A percentile compares a stretch with the other conserved stretches of the same genome.
Conservation (phyloP, 805 yeast genomes). For the Starmera amethionina region DNA sequence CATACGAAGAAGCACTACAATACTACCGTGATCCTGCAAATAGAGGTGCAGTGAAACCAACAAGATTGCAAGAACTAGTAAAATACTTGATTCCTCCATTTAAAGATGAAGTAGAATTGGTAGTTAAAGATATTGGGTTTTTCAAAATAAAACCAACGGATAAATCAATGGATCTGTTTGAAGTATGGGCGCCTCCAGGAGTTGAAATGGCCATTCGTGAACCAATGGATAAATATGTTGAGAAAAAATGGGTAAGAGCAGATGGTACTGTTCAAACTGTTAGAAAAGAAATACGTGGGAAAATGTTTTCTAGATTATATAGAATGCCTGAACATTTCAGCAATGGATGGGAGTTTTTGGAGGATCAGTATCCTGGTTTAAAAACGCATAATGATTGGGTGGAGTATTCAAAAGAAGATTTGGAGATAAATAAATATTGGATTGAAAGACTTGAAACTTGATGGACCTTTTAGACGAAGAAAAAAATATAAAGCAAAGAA, state of each 20-base stretch:
- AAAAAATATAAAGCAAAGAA: too few relatives aligned
- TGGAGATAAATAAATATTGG: constrained; percentile 17
- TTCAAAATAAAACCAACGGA: constrained; percentile 55
- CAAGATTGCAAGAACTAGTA: constrained; percentile 22
- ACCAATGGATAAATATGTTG: constrained; percentile 34
- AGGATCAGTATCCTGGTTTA: constrained; percentile 10
- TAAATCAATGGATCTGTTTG: constrained; percentile 26
- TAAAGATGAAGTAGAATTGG: constrained; percentile 54
- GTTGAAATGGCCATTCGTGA: constrained; percentile 43
- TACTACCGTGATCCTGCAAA: too few relatives aligned
- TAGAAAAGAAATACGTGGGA: constrained; percentile 8
- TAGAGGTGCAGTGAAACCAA: constrained; percentile 13
- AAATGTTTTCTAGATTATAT: constrained; percentile 15
- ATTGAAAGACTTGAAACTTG: constrained; percentile 16
- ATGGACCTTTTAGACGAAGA: too few relatives aligned
- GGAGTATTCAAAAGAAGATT: constrained; percentile 11
- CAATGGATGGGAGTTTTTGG: constrained; percentile 22
- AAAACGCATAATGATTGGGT: constrained; percentile 8
- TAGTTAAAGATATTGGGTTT: constrained; percentile 56
- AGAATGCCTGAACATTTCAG: constrained; percentile 13
- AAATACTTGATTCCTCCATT: constrained; percentile 63
- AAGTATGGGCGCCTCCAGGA: constrained; percentile 47
- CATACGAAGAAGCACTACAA: too few relatives aligned
- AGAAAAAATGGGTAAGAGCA: background rate
- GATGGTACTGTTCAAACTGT: constrained; percentile 1